Evolutionary conservation across 257 asterid genomes (phyloP).

Genomic region (Solanum peruvianum): DNA sequence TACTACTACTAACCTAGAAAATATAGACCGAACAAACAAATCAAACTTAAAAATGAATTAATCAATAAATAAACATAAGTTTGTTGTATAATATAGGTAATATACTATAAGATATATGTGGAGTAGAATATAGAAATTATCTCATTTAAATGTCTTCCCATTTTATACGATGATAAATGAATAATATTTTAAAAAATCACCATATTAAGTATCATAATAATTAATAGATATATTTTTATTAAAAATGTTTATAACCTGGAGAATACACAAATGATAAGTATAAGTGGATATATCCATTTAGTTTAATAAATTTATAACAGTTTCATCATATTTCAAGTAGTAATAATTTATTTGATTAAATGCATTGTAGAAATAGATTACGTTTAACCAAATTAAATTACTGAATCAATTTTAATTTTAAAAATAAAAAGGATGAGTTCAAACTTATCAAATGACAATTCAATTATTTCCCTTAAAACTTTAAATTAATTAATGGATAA

Average conservation of each 20-base stretch:
- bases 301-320: background rate
- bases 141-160: fast-evolving
- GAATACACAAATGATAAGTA: too few species aligned
- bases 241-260: too few species aligned
- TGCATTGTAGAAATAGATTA: background rate
- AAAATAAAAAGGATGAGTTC: background rate
- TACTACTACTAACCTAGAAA: background rate
- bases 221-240: too few species aligned
- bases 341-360: background rate
- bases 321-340: background rate
- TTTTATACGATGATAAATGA: too few species aligned
- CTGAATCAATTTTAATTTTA: background rate
- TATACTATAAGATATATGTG: too few species aligned
- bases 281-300: too few species aligned
- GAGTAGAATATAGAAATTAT: too few species aligned
- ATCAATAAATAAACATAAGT: background rate
- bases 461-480: background rate
- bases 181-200: too few species aligned
- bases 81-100: too few species aligned
- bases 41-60: background rate
- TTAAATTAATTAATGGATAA: background rate
- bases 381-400: background rate
- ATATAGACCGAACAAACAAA: background rate
- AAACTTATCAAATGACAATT: background rate
- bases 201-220: too few species aligned